Conservation (phyloP, 768 basidiomycete species). For the Calvatia gigantea region DNA sequence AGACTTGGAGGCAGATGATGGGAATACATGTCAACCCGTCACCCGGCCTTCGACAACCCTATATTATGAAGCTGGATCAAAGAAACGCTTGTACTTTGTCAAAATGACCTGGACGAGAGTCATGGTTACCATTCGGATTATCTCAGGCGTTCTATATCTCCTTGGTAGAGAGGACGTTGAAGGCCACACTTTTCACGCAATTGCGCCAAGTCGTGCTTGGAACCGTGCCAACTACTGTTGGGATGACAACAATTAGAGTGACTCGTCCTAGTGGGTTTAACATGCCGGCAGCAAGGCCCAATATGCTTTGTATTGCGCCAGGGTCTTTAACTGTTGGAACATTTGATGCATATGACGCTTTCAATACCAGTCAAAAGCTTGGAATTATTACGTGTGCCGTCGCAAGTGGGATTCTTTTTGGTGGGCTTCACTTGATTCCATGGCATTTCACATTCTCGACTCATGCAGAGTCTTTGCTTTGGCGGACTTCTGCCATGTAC, state of each 20-base stretch:
- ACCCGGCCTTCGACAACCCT: not conserved
- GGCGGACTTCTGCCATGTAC: not conserved
- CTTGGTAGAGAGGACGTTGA: not conserved
- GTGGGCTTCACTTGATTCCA: constrained; percentile 1
- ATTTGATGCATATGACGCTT: not conserved
- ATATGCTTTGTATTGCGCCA: not conserved
- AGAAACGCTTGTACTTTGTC: not conserved
- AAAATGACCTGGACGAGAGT: not conserved
- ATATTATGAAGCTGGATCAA: not conserved
- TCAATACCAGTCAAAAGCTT: not conserved
- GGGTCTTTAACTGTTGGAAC: not conserved
- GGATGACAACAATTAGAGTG: not conserved
- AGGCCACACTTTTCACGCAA: not conserved
- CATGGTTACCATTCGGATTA: not conserved
- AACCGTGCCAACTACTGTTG: not conserved
- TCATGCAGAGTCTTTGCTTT: not conserved
- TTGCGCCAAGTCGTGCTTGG: not conserved
- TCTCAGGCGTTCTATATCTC: not conserved
- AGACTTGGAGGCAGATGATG: not conserved
- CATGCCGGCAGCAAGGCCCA: not conserved
- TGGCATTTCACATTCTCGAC: not conserved
- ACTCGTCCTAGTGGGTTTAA: not conserved
- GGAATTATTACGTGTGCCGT: not conserved
- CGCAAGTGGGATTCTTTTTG: not conserved
- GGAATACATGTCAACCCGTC: not conserved